Evolutionary conservation across 306 rosid species (phyloP), one percentile per base, ranked within the genome.

Genomic region (Arachis hypogaea): DNA sequence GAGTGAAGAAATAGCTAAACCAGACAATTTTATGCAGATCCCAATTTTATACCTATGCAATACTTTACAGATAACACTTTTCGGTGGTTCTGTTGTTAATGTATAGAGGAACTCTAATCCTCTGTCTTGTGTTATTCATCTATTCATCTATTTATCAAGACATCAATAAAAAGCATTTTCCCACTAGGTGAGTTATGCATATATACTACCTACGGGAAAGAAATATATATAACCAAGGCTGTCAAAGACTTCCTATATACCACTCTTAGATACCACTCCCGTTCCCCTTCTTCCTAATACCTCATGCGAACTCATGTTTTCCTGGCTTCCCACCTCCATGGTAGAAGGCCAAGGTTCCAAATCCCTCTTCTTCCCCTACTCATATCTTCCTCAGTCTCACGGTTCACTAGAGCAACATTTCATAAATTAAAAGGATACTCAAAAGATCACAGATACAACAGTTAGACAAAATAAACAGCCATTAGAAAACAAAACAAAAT

Each of bases 401-500:
- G 1, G 55, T 49, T 49, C 55, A 49, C 12, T 49, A 12, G 3
- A 11, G 55, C 2, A 49, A n/a, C n/a, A 14, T 11, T 14, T 11
- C 55, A 49, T 10, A 18, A 61, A 61, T 69, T 38, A 43, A 50
- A 67, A 55, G 68, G 40, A 62, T 68, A 62, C 12, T 29, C 66
- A 28, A 33, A 33, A 44, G 63, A 43, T 58, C 74, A 58, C 43
- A 47, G 11, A 54, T 14, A 29, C 62, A 50, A 47, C 55, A 51
- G 29, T 8, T 6, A 71, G 63, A 66, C 46, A 55, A 64, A 66
- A 12, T 51, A 71, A 55, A 68, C n/a, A 42, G 55, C 8, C 66
- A 28, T 9, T 38, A 75, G 61, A 68, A 72, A 74, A 76, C 16
- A 55, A 30, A 30, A 43, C 22, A 14, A 68, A 68, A 67, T 28